These are phyloP conservation scores for Macroventuria anomochaeta DNA, from an alignment of 2,329 filamentous ascomycete species.

Conservation along the genomic window DNA sequence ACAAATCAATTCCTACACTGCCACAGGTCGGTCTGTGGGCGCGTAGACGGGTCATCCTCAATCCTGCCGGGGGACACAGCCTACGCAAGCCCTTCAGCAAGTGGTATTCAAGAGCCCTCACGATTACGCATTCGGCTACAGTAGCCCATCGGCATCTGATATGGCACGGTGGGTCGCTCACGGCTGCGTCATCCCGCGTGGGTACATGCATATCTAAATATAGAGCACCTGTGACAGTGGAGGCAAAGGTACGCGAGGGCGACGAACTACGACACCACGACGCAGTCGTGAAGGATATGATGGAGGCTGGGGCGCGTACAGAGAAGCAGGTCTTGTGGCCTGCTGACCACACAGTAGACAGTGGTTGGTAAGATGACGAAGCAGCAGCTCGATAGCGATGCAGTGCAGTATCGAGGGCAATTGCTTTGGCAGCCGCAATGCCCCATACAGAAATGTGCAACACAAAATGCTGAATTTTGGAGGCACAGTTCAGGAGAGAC, in stretches of 20 bases:
- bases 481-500: background rate
- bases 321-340: slow-evolving; percentile 1
- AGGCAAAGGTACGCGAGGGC: slow-evolving; percentile 15
- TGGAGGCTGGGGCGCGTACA: slow-evolving; percentile 17
- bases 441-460: background rate
- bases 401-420: slow-evolving; percentile 7
- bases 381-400: slow-evolving; percentile 7
- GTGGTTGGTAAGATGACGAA: slow-evolving; percentile 3
- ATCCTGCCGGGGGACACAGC: background rate
- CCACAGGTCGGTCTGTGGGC: background rate
- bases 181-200: slow-evolving; percentile 16
- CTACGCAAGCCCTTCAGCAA: background rate
- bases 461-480: background rate
- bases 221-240: slow-evolving; percentile 12
- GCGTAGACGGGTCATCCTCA: slow-evolving; percentile 5
- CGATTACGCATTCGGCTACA: background rate
- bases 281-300: slow-evolving; percentile 1
- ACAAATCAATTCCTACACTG: background rate
- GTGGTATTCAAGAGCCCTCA: background rate
- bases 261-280: slow-evolving; percentile 8
- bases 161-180: slow-evolving; percentile 8
- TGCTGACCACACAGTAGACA: slow-evolving; percentile 1
- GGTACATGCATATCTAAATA: slow-evolving; percentile 11
- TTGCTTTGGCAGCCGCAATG: slow-evolving; percentile 4
- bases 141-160: slow-evolving; percentile 3